Evolutionary conservation across 169 alveolate genomes (phyloP).

Genomic region (Fabrea salina): DNA sequence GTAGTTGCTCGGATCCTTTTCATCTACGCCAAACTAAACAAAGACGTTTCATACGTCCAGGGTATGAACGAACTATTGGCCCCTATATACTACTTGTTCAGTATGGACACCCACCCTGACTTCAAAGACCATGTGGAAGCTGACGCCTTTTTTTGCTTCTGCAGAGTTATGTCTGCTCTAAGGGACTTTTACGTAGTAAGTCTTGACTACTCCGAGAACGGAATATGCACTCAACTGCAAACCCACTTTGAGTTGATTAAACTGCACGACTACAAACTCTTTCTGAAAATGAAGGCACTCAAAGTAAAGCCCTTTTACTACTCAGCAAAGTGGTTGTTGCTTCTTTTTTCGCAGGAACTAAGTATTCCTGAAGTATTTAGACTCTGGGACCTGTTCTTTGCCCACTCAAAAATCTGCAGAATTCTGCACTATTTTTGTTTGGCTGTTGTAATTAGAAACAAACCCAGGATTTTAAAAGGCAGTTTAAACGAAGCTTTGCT

Average conservation of each 20-base stretch:
- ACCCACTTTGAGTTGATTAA: conserved; percentile 34
- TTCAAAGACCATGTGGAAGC: conserved; percentile 75
- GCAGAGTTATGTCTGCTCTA: conserved; percentile 78
- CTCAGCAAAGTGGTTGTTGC: conserved; percentile 66
- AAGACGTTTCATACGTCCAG: conserved; percentile 80
- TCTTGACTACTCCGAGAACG: conserved; percentile 60
- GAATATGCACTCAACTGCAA: conserved; percentile 49
- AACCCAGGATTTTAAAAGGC: too few relatives aligned
- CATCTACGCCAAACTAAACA: conserved; percentile 74
- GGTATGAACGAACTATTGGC: conserved; percentile 90
- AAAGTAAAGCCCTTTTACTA: conserved; percentile 58
- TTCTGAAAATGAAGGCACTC: conserved; percentile 19
- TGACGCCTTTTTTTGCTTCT: conserved; percentile 84
- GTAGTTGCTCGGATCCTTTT: conserved; percentile 70
- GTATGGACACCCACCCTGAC: conserved; percentile 54
- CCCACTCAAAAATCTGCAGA: too few relatives aligned
- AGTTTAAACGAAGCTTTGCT: too few relatives aligned
- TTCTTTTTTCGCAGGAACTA: conserved; percentile 66
- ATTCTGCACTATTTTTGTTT: too few relatives aligned
- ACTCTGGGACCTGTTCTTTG: too few relatives aligned
- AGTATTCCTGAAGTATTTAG: conserved; percentile 46
- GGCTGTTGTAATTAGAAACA: too few relatives aligned
- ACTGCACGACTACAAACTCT: conserved; percentile 36
- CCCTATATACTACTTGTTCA: conserved; percentile 66
- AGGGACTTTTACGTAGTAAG: conserved; percentile 71